A percentile compares a stretch with the other conserved stretches of the same genome.
Conservation (phyloP, 495 filamentous ascomycete genomes). For the Evernia prunastri region DNA sequence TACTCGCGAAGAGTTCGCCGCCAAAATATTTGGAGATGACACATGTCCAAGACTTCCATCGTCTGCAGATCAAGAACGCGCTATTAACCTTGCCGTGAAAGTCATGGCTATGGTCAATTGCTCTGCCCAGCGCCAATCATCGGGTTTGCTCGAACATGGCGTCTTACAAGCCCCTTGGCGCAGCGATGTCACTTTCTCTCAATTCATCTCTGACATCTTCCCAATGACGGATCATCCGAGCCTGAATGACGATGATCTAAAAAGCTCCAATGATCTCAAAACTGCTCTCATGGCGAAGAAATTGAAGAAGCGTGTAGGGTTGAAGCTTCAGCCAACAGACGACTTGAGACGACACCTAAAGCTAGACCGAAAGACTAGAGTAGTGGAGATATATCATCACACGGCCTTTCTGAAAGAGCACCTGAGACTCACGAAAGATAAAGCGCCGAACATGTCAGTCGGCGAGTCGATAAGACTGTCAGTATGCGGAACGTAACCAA, state of each 20-base stretch:
- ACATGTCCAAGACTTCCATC: slow-evolving; percentile 16
- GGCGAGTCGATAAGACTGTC: slow-evolving; percentile 15
- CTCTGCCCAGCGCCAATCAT: slow-evolving; percentile 22
- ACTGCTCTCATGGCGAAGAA: slow-evolving; percentile 28
- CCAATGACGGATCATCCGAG: slow-evolving; percentile 30
- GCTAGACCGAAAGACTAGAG: slow-evolving; percentile 28
- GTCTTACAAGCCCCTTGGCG: slow-evolving; percentile 25
- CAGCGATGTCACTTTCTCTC: slow-evolving; percentile 22
- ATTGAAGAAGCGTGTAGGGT: slow-evolving; percentile 29
- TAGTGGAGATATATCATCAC: slow-evolving; percentile 32
- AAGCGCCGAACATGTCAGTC: slow-evolving; percentile 15
- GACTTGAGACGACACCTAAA: slow-evolving; percentile 32
- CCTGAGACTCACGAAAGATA: slow-evolving; percentile 27
- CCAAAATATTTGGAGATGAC: background rate
- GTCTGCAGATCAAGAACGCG: slow-evolving; percentile 20
- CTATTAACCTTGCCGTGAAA: slow-evolving; percentile 31
- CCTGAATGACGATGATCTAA: slow-evolving; percentile 24
- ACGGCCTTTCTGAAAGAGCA: slow-evolving; percentile 34
- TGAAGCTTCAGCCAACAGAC: slow-evolving; percentile 31
- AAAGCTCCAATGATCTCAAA: slow-evolving; percentile 22
- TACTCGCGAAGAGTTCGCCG: slow-evolving; percentile 5
- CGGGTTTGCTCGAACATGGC: slow-evolving; percentile 27
- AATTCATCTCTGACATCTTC: slow-evolving; percentile 27
- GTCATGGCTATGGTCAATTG: slow-evolving; percentile 35
- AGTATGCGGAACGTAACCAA: background rate